Evolutionary conservation across 2,329 filamentous ascomycete genomes (phyloP).

Genomic region (Zymoseptoria crescenta): DNA sequence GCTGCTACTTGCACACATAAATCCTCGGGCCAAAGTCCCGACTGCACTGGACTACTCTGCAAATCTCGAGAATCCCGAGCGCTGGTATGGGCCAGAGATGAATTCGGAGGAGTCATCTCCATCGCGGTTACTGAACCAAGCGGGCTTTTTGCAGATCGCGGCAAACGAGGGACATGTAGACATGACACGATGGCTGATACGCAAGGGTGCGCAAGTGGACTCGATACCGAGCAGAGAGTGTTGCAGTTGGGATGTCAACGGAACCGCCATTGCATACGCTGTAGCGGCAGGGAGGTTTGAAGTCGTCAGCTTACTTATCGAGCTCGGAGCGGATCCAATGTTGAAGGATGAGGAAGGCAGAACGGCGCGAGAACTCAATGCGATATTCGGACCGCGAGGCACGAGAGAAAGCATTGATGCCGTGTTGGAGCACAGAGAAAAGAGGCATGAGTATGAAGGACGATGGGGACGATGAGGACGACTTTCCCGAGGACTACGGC

Average conservation of each 20-base stretch:
- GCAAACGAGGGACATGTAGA: slow-evolving; percentile 5
- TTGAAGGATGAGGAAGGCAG: slow-evolving; percentile 8
- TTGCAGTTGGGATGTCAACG: slow-evolving; percentile 6
- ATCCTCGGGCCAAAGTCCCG: slow-evolving; percentile 9
- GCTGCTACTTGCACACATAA: slow-evolving; percentile 4
- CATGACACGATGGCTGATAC: slow-evolving; percentile 6
- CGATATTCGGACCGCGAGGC: slow-evolving; percentile 1
- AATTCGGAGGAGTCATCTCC: slow-evolving; percentile 7
- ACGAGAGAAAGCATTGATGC: slow-evolving; percentile 6
- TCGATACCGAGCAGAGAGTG: slow-evolving; percentile 3
- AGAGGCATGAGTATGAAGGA: too few species aligned
- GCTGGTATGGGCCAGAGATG: slow-evolving; percentile 8
- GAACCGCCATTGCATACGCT: slow-evolving; percentile 7
- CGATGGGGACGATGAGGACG: too few species aligned
- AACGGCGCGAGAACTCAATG: slow-evolving; percentile 8
- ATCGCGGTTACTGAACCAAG: slow-evolving; percentile 8
- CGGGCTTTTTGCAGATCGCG: slow-evolving; percentile 8
- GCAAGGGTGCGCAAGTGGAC: slow-evolving; percentile 4
- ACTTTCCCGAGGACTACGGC: too few species aligned
- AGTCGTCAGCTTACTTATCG: slow-evolving; percentile 6
- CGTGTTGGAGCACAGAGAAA: neutral
- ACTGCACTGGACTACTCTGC: slow-evolving; percentile 4
- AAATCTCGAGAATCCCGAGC: slow-evolving; percentile 5
- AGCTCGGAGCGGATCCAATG: slow-evolving; percentile 6
- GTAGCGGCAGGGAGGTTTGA: slow-evolving; percentile 6